A percentile compares a stretch with the other conserved stretches of the same genome.
Evolutionary conservation across 495 filamentous ascomycete genomes (phyloP).

Genomic region (Stereocaulon alpinum): DNA sequence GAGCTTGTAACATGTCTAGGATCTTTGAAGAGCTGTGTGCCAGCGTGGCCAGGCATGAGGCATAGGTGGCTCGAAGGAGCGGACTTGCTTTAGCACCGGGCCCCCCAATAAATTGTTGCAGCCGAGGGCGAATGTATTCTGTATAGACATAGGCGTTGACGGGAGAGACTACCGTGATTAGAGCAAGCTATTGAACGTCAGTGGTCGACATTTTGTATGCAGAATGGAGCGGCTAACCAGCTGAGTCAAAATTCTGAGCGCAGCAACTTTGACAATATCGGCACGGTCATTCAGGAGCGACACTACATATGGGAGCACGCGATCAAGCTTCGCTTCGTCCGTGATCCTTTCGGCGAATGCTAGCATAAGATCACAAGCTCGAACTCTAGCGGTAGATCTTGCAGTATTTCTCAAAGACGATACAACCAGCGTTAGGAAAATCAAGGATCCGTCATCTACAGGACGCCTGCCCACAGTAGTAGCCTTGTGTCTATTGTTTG

Average conservation of each 20-base stretch:
- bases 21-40: constrained; percentile 83
- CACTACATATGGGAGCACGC: constrained; percentile 84
- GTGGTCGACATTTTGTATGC: neutral
- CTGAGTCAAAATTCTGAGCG: constrained; percentile 76
- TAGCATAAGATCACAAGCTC: constrained; percentile 85
- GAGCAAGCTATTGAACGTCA: constrained; percentile 44
- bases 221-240: constrained; percentile 34
- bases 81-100: constrained; percentile 48
- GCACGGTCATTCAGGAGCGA: constrained; percentile 66
- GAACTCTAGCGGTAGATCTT: constrained; percentile 72
- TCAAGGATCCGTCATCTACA: constrained; percentile 78
- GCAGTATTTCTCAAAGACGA: constrained; percentile 83
- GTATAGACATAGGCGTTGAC: constrained; percentile 93
- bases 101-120: constrained; percentile 58
- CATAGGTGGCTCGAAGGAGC: constrained; percentile 78
- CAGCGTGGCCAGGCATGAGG: constrained; percentile 80
- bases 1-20: constrained; percentile 79
- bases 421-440: constrained; percentile 81
- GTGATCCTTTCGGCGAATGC: constrained; percentile 86
- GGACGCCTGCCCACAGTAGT: constrained; percentile 29
- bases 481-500: constrained; percentile 58
- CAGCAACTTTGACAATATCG: constrained; percentile 73
- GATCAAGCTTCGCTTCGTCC: constrained; percentile 94
- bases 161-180: constrained; percentile 79
- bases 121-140: constrained; percentile 82